These are phyloP conservation scores for Exophiala phaeomuriformis DNA, from an alignment of 2,329 filamentous ascomycete genomes.

Conservation along the genomic window DNA sequence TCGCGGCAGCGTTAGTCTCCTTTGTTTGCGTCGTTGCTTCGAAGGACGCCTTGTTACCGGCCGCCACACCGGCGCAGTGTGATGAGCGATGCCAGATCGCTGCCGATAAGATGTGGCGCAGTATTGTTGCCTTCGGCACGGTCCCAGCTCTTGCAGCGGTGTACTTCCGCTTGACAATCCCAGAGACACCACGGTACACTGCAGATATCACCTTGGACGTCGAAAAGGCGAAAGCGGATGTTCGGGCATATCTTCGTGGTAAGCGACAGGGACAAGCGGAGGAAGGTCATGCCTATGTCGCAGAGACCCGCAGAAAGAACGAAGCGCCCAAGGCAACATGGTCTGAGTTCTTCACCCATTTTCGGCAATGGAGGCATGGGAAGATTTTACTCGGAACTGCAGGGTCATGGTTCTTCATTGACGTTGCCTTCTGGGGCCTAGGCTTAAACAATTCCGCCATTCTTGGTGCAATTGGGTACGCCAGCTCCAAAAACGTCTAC, in stretches of 20 bases:
- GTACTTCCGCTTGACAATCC: constrained; percentile 79
- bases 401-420: constrained; percentile 76
- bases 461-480: constrained; percentile 64
- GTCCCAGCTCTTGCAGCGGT: constrained; percentile 75
- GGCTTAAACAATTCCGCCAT: constrained; percentile 70
- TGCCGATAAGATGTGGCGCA: constrained; percentile 81
- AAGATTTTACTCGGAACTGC: constrained; percentile 69
- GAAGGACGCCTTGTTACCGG: too few species aligned
- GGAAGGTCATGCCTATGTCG: constrained; percentile 31
- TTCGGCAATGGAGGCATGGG: constrained; percentile 61
- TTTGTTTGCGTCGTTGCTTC: too few species aligned
- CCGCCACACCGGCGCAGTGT: too few species aligned
- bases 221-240: constrained; percentile 64
- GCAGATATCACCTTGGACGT: constrained; percentile 72
- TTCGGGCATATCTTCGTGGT: constrained; percentile 59
- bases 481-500: constrained; percentile 57
- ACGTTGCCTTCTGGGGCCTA: constrained; percentile 57
- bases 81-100: constrained; percentile 43
- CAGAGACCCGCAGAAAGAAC: constrained; percentile 44
- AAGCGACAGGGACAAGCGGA: constrained; percentile 58
- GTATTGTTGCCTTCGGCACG: constrained; percentile 70
- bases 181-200: constrained; percentile 80
- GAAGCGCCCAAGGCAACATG: constrained; percentile 62
- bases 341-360: constrained; percentile 63
- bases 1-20: constrained; percentile 63